Evolutionary conservation across 1,284 basidiomycete species (phyloP), one percentile per base, ranked within the genome.

Genomic region (Caloboletus firmus): DNA sequence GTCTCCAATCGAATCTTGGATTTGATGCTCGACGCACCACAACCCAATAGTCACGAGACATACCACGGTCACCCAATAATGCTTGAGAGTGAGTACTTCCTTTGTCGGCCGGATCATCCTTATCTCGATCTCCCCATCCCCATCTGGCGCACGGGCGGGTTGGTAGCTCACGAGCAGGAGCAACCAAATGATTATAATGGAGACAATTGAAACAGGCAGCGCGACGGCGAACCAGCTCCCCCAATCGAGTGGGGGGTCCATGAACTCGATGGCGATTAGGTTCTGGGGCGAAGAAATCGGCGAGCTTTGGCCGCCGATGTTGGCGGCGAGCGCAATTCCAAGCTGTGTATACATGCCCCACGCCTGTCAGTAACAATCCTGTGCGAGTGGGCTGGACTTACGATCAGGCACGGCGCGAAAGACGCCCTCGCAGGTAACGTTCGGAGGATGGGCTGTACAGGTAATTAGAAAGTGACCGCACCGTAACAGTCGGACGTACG

Each of bases 201-300:
- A 95, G 20, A 95, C 72, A 11, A 81, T 79, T 0, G 95, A 93
- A 20, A 98, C 95, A 0, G 96, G 96, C 6, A 99, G 76, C 2
- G 95, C 88, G 49, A 99, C 93, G 13, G 86, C 85, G 68, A 99
- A 99, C 96, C 97, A 99, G 54, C 85, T 81, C 1, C 83, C 82
- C 96, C 96, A 99, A 62, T 90, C 89, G 2, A 98, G 76, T 5
- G 83, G 83, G 4, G 90, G 87, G 47, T 93, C 84, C 96, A 99
- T 98, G 31, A 81, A 84, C 45, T 83, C 77, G 12, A 98, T 77
- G 3, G 96, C 95, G 62, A 99, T 98, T 28, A 98, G 81, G 71
- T 99, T 99, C 72, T 99, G 97, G 1, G 97, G 96, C 0, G 95
- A 97, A 0, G 95, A 97, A 35, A 91, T 91, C 5, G 94, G 95